Conservation (phyloP, 2,329 filamentous ascomycete species). For the Fusarium sp. region DNA sequence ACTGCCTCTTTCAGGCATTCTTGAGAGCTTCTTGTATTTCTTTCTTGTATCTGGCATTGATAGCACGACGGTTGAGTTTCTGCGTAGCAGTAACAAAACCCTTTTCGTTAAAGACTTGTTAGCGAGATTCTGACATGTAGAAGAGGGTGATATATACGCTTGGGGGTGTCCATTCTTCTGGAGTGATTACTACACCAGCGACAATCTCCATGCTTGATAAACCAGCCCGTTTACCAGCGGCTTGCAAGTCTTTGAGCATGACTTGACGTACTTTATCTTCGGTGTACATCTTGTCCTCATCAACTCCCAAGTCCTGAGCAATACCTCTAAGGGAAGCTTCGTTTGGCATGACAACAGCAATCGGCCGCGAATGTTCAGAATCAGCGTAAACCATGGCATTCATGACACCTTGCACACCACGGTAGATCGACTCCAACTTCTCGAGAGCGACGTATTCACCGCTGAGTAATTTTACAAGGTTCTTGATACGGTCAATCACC, state of each 20-base stretch:
- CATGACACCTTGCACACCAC: slow-evolving; percentile 78
- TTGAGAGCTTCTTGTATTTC: slow-evolving; percentile 56
- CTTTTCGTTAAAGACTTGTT: slow-evolving; percentile 48
- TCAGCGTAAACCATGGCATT: slow-evolving; percentile 92
- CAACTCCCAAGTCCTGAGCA: slow-evolving; percentile 70
- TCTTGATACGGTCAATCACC: slow-evolving; percentile 97
- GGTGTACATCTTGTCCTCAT: slow-evolving; percentile 75
- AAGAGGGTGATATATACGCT: slow-evolving; percentile 70
- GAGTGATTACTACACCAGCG: slow-evolving; percentile 79
- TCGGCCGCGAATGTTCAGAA: slow-evolving; percentile 77
- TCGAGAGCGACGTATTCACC: slow-evolving; percentile 99
- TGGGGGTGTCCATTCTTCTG: slow-evolving; percentile 88
- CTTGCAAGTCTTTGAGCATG: slow-evolving; percentile 75
- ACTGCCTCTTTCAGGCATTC: neutral
- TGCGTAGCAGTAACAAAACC: slow-evolving; percentile 71
- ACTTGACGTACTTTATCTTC: slow-evolving; percentile 72
- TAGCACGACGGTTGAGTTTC: slow-evolving; percentile 67
- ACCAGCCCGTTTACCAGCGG: slow-evolving; percentile 73
- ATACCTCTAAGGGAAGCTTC: slow-evolving; percentile 71
- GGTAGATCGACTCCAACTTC: slow-evolving; percentile 92
- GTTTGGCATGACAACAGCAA: slow-evolving; percentile 81
- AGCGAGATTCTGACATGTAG: accelerated
- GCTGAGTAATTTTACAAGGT: slow-evolving; percentile 92
- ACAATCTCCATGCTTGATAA: slow-evolving; percentile 80
- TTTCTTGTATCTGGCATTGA: slow-evolving; percentile 62